phyloP scores from a whole-genome alignment of 176 grass and related monocot genomes.

The Musa beccarii region DNA sequence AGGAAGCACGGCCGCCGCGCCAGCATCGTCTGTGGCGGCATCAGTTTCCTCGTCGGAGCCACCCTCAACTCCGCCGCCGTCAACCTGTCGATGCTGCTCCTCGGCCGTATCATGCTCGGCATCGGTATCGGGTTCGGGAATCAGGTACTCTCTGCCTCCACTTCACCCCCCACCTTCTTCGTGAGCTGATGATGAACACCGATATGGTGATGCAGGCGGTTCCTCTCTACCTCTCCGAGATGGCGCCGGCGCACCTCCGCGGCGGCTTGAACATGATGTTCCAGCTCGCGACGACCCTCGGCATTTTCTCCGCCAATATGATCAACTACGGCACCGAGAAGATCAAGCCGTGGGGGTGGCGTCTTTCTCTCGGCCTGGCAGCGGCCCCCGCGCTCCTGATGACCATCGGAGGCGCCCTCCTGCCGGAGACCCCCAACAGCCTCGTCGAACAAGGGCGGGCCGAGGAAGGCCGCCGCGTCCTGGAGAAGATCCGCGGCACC shows the following conservation, averaged over 20 bases:
- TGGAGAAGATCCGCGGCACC: constrained; percentile 77
- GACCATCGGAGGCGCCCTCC: constrained; percentile 57
- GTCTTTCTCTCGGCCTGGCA: constrained; percentile 70
- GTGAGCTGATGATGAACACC: no score
- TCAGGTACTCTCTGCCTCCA: no score
- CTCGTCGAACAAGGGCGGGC: constrained; percentile 54
- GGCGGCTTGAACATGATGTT: constrained; percentile 98
- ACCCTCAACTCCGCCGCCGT: constrained; percentile 54
- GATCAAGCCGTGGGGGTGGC: constrained; percentile 78
- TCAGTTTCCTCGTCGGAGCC: constrained; percentile 70
- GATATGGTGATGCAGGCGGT: no score
- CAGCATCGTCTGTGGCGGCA: constrained; percentile 79
- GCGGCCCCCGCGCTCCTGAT: constrained; percentile 57
- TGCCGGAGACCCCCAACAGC: constrained; percentile 94
- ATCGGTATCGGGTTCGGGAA: constrained; percentile 80
- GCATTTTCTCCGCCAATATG: constrained; percentile 93
- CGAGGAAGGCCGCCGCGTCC: constrained; percentile 48
- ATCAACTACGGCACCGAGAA: constrained; percentile 94
- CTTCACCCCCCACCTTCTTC: constrained; percentile 13
- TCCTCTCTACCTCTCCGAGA: constrained; percentile 83
- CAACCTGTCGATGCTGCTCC: constrained; percentile 67
- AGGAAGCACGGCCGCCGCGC: constrained; percentile 69
- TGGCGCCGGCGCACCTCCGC: constrained; percentile 84
- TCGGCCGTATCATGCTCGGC: constrained; percentile 94
- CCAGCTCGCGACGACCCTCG: constrained; percentile 87